Evolutionary conservation across 306 rosid species (phyloP).

Genomic region (Prunus padus): DNA sequence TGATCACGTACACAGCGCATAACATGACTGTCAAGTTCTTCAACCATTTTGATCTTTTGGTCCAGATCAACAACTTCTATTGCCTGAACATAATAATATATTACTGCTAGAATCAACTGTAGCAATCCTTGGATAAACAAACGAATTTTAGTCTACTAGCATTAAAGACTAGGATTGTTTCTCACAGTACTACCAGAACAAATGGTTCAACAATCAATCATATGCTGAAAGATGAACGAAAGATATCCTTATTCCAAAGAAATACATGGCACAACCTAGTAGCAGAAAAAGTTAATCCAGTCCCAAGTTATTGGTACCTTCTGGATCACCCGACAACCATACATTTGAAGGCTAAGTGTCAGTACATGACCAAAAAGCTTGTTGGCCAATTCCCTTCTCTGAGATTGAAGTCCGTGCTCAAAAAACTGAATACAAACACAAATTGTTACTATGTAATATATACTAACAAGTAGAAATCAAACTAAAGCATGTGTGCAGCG

Average conservation of each 20-base stretch:
- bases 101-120: not conserved
- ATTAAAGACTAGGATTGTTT: not conserved
- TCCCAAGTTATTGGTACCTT: constrained; percentile 54
- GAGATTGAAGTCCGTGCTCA: constrained; percentile 86
- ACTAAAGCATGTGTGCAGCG: not conserved
- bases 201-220: constrained; percentile 13
- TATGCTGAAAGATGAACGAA: constrained; percentile 2
- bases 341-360: constrained; percentile 95
- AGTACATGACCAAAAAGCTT: constrained; percentile 77
- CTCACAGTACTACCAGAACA: not conserved
- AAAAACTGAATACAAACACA: constrained; percentile 60
- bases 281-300: not conserved
- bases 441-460: constrained; percentile 16
- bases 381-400: constrained; percentile 91
- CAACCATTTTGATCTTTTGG: constrained; percentile 88
- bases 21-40: constrained; percentile 81
- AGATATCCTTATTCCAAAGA: not conserved
- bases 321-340: constrained; percentile 97
- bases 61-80: constrained; percentile 96
- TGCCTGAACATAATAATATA: constrained; percentile 47
- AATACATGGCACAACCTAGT: not conserved
- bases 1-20: constrained; percentile 99
- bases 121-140: not conserved
- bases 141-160: not conserved
- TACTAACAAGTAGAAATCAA: constrained; percentile 3